Conservation (phyloP, 2,329 filamentous ascomycete genomes). For the Penicillium sp. region DNA sequence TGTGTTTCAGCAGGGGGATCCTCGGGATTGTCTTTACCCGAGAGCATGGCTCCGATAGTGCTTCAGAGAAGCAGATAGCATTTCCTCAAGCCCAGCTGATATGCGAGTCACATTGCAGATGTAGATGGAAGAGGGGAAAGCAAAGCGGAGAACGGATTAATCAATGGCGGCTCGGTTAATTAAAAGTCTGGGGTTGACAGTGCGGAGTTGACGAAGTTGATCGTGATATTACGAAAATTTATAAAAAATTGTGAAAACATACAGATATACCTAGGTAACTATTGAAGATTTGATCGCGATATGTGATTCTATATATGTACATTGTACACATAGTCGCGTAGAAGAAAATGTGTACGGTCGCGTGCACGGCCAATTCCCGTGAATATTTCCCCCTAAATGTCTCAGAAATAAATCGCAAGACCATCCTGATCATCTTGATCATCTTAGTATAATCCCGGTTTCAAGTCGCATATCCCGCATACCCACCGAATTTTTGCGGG, state of each 20-base stretch:
- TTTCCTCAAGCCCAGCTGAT: neutral
- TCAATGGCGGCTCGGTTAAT: constrained; percentile 11
- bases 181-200: neutral
- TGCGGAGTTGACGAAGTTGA: neutral
- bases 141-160: constrained; percentile 13
- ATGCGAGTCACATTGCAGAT: constrained; percentile 1
- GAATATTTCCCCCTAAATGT: neutral
- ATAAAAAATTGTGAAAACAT: neutral
- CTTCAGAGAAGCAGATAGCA: constrained; percentile 48
- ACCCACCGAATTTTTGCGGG: neutral
- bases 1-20: neutral
- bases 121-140: constrained; percentile 10
- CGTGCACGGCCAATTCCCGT: neutral
- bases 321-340: neutral
- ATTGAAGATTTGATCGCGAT: neutral
- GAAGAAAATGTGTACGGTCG: neutral
- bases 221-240: neutral
- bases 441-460: neutral
- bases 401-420: neutral
- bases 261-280: too few relatives aligned
- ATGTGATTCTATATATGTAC: neutral
- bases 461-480: neutral
- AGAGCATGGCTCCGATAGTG: constrained; percentile 50
- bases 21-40: constrained; percentile 26
- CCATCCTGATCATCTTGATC: neutral